Base-by-base conservation (phyloP, 768 basidiomycete genomes). In the Termitomyces titanicus region DNA sequence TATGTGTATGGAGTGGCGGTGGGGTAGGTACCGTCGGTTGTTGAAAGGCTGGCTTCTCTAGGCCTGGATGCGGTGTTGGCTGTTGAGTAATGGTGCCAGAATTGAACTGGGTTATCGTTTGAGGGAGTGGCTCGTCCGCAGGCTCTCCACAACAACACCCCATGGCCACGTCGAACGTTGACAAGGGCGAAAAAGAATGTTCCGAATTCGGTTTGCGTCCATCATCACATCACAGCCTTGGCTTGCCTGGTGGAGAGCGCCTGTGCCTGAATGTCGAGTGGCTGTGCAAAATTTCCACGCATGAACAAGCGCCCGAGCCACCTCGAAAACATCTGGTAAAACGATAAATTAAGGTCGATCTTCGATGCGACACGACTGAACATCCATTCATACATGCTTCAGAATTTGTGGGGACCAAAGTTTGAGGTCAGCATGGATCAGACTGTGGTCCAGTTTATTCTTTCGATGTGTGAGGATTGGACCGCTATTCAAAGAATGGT, bases 91-190 rank as follows among this genome's bases (percentile, higher is more conserved):
- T 60, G 18, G 65, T 69, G 0, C 72, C 67, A 22, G 70, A 64
- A 25, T 63, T 57, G 40, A 64, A 64, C 46, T 56, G 52, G 44
- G 60, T 60, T 9, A 54, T 47, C 54, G 60, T 68, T 67, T 76
- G 74, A 49, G 70, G 61, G 53, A 66, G 66, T 46, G 71, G 61
- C 51, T 66, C 58, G 53, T 71, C 65, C 38, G 62, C 58, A 34
- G 65, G 60, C 46, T 80, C 77, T n/a, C 86, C 85, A 65, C 88
- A 91, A 65, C 88, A 91, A 63, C 89, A 89, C 59, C 81, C 77
- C 84, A 86, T 88, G 61, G 61, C 71, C 45, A 48, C 37, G 59
- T 56, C 51, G 51, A 25, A 39, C 22, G 53, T 51, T 49, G 45
- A 50, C 39, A 40, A 54, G 42, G 51, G 37, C 17, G 31, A 52